These are phyloP conservation scores for Penicillium waksmanii DNA, from an alignment of 495 filamentous ascomycete species.

Conservation along the genomic window DNA sequence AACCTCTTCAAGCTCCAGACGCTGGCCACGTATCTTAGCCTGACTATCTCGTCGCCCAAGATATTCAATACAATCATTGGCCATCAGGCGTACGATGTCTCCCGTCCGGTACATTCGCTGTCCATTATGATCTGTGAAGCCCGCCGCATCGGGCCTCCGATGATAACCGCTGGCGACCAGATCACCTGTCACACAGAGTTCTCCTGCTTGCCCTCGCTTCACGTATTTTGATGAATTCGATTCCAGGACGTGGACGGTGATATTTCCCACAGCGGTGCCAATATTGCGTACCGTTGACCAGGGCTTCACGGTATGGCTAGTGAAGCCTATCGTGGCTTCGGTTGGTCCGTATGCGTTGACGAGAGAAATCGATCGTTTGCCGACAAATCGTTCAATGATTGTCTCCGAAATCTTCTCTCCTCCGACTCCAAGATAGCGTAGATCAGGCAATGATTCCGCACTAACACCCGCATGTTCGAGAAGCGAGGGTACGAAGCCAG, in stretches of 20 bases:
- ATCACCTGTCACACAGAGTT: constrained; percentile 77
- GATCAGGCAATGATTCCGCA: constrained; percentile 24
- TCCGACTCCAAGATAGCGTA: constrained; percentile 31
- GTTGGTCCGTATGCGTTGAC: constrained; percentile 67
- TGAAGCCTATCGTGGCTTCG: constrained; percentile 78
- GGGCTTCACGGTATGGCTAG: constrained; percentile 64
- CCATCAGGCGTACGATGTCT: constrained; percentile 20
- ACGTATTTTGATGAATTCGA: constrained; percentile 62
- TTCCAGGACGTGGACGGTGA: constrained; percentile 65
- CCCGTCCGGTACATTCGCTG: constrained; percentile 19
- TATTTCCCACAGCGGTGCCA: constrained; percentile 22
- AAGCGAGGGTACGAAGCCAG: constrained; percentile 32
- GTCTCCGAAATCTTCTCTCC: constrained; percentile 34
- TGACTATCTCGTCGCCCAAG: constrained; percentile 15
- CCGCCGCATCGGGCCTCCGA: constrained; percentile 57
- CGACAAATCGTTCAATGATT: constrained; percentile 30
- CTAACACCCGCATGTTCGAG: constrained; percentile 24
- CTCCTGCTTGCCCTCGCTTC: constrained; percentile 69
- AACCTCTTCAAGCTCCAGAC: constrained; percentile 45
- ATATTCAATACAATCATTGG: constrained; percentile 21
- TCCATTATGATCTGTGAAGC: constrained; percentile 26
- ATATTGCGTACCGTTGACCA: constrained; percentile 47
- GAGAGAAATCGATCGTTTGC: constrained; percentile 15
- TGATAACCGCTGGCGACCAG: constrained; percentile 81
- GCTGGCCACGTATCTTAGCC: constrained; percentile 39